Base-by-base conservation (phyloP, 805 yeast genomes). In the Cyberlindnera maritima region DNA sequence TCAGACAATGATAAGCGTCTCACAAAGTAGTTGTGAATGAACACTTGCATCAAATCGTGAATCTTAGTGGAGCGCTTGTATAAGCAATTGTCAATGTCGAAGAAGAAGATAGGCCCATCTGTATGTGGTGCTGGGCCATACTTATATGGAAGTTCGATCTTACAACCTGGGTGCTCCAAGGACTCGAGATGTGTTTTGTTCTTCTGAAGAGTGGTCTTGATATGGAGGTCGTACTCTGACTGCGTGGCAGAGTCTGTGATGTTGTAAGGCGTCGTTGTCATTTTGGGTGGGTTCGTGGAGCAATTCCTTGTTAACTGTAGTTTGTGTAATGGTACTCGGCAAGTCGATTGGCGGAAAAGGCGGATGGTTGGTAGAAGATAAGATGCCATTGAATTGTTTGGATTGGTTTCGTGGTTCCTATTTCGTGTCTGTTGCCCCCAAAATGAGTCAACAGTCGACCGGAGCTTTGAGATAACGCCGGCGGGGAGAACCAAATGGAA, bases 11-110 rank as follows among this genome's bases (percentile, higher is more conserved):
- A 61, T 43, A 92, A 71, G 40, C 76, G 73, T 45, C 75, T 74
- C 57, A 81, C 84, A 70, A 94, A 89, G 66, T 85, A 92, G 39
- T 83, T 70, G 54, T 88, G 92, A 56, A 94, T 92, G 50, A 82
- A 83, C 15, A 78, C 81, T 59, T 86, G 96, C 97, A 92, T 92
- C 66, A 88, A 62, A 56, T 86, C 94, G 58, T 85, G 95, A 57
- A 92, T 86, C 63, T 75, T 75, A 20, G 87, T 77, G 1, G 89
- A 81, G 47, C 90, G 71, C 44, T 78, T 75, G 67, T 92, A 92
- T 26, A 92, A 75, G 64, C 97, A 90, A 65, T 92, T 92, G 70
- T 92, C 99, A 45, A 92, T 89, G 64, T 92, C 99, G 59, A 92
- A 92, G 66, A 82, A 89, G 67, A 94, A 88, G 14, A 74, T 69